Conservation (phyloP, 2,329 filamentous ascomycete genomes). For the Bipolaris bicolor region DNA sequence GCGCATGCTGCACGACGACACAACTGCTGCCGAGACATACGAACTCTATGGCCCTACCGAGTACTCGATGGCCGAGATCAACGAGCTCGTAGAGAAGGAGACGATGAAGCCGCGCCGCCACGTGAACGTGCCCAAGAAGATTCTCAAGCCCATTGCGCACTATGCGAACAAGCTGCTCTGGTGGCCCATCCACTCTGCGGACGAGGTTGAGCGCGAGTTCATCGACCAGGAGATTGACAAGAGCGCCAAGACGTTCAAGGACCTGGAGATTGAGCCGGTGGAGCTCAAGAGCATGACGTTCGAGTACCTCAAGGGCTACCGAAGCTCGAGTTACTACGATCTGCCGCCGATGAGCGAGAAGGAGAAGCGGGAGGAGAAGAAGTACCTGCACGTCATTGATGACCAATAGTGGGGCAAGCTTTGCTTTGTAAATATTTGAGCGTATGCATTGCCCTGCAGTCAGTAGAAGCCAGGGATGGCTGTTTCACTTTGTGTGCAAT, state of each 20-base stretch:
- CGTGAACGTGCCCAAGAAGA: constrained; percentile 83
- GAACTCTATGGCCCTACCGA: constrained; percentile 94
- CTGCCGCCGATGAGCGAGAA: constrained; percentile 92
- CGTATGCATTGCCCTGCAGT: constrained; percentile 20
- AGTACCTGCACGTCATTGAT: constrained; percentile 83
- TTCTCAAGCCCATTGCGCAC: constrained; percentile 76
- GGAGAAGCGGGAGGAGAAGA: constrained; percentile 93
- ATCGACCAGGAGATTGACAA: constrained; percentile 91
- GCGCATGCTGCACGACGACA: constrained; percentile 88
- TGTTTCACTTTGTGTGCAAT: constrained; percentile 9
- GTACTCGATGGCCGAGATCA: constrained; percentile 88
- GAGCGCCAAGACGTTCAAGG: constrained; percentile 92
- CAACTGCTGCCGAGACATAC: constrained; percentile 85
- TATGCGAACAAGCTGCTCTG: constrained; percentile 82
- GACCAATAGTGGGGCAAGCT: constrained; percentile 42
- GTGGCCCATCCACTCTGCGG: constrained; percentile 84
- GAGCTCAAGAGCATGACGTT: constrained; percentile 88
- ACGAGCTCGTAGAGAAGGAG: constrained; percentile 86
- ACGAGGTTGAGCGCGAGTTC: constrained; percentile 90
- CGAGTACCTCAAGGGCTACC: constrained; percentile 93
- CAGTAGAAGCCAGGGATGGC: constrained; percentile 28
- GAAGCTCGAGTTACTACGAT: constrained; percentile 88
- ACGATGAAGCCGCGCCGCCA: constrained; percentile 89
- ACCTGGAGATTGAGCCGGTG: constrained; percentile 86
- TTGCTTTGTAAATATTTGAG: constrained; percentile 40